Conservation (phyloP, 208 protist genomes). For the Acanthamoeba divionensis region DNA sequence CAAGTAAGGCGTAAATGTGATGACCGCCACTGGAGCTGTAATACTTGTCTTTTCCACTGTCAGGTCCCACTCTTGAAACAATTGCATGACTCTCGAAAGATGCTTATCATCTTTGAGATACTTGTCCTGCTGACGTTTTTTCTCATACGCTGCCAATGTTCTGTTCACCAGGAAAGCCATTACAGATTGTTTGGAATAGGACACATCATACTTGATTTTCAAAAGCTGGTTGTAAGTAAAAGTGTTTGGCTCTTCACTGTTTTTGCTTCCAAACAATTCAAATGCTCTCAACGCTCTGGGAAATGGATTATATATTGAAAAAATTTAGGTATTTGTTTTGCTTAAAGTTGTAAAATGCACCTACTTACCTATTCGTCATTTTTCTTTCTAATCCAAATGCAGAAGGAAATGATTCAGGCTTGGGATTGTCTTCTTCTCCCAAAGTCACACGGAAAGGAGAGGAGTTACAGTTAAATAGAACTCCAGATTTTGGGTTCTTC, state of each 20-base stretch:
- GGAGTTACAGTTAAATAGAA: slow-evolving; percentile 33
- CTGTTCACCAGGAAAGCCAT: slow-evolving; percentile 21
- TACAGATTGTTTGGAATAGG: background rate
- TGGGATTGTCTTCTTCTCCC: background rate
- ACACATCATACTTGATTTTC: slow-evolving; percentile 15
- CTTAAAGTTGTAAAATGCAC: too few relatives aligned
- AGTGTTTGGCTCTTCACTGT: too few relatives aligned
- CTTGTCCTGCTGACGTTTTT: too few relatives aligned
- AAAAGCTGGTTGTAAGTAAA: background rate
- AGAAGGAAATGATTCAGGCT: background rate
- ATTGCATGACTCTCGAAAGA: background rate
- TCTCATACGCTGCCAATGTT: background rate
- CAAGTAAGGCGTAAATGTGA: background rate
- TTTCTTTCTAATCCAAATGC: too few relatives aligned
- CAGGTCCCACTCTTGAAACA: background rate
- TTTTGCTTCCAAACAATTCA: too few relatives aligned
- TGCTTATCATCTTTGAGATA: too few relatives aligned
- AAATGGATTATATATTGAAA: too few relatives aligned
- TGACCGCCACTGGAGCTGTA: background rate
- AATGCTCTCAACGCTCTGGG: too few relatives aligned
- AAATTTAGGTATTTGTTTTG: too few relatives aligned
- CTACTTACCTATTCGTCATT: too few relatives aligned
- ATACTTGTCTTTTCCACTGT: background rate
- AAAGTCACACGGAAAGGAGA: background rate
- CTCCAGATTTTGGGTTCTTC: background rate